phyloP scores from a whole-genome alignment of 2,329 filamentous ascomycete species.

The Metarhizium humberi region DNA sequence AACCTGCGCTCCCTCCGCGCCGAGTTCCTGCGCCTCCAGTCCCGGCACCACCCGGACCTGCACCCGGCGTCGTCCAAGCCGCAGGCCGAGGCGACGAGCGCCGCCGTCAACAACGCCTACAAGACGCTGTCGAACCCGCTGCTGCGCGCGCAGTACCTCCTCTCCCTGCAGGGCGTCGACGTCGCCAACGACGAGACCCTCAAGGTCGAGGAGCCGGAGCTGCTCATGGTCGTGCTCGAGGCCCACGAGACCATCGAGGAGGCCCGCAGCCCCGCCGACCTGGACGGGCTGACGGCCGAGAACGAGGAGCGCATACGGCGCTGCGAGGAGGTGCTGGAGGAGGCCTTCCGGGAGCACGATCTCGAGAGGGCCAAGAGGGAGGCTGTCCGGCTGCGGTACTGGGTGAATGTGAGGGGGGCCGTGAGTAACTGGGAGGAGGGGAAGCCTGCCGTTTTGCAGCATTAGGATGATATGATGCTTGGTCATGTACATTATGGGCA shows the following conservation, averaged over 20 bases:
- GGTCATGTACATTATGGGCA: too few species aligned
- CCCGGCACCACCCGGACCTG: constrained; percentile 65
- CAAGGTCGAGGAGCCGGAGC: constrained; percentile 55
- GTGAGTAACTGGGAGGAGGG: constrained; percentile 79
- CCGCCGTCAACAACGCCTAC: constrained; percentile 86
- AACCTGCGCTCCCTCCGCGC: constrained; percentile 60
- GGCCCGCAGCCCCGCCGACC: constrained; percentile 55
- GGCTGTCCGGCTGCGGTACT: constrained; percentile 75
- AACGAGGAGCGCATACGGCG: constrained; percentile 60
- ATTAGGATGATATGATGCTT: constrained; percentile 18
- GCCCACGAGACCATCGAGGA: constrained; percentile 67
- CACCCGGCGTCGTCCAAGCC: constrained; percentile 43
- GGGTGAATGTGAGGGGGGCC: constrained; percentile 77
- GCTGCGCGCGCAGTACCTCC: constrained; percentile 77
- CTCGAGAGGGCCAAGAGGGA: constrained; percentile 58
- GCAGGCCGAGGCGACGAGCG: constrained; percentile 66
- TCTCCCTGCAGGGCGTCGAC: constrained; percentile 66
- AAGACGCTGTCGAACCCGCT: constrained; percentile 73
- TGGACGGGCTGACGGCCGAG: constrained; percentile 46
- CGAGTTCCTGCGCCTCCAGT: constrained; percentile 83
- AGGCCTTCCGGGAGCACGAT: constrained; percentile 58
- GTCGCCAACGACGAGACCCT: constrained; percentile 70
- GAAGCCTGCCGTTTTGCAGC: constrained; percentile 46
- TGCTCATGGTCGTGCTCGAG: constrained; percentile 75
- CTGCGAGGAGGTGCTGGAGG: constrained; percentile 54